Base-by-base conservation (phyloP, 2,329 filamentous ascomycete genomes). In the Ascocoryne sarcoides region DNA sequence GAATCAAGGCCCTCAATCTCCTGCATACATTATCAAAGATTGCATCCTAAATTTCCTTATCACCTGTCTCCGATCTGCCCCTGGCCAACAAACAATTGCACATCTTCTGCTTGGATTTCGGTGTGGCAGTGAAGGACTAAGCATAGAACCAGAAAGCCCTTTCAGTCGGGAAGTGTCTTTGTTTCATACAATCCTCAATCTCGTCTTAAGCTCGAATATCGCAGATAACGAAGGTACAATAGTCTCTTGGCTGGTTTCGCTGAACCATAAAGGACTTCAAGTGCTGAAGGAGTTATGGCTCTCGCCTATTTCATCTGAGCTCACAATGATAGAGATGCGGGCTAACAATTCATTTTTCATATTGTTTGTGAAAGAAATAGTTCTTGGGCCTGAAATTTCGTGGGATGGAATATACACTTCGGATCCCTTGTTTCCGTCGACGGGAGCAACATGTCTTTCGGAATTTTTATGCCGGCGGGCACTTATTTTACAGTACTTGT, bases 101-200 rank as follows among this genome's bases (percentile, higher is more conserved):
- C 93, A 98, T 60, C 71, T 94, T 33, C 68, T 98, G 2, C 76
- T 98, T 4, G 92, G 92, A 0, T 95, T 98, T 60, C 75, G 75
- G 41, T 93, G 87, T 54, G 76, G 79, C 32, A 75, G 82, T 26
- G 80, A 79, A 47, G 73, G 73, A 8, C 67, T 96, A 2, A 77
- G 77, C 17, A 66, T 92, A 21, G 72, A 82, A 37, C 65, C 77
- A 1, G 74, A 79, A 19, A 75, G 87, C 35, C 64, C 83, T 2
- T 93, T 95, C 60, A 75, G 79, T 10, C 69, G 75, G 12, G 75
- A 78, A 10, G 73, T 73, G 15, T 90, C 92, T 0, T 67, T 98
- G 10, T 88, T 98, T 57, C 90, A 98, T 64, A 75, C 77, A 8
- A 73, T 96, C 36, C 65, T 94, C 36, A 71, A 75, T 10, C 70